Evolutionary conservation across 176 grass and related monocot species (phyloP).

Genomic region (Alopecurus myosuroides): DNA sequence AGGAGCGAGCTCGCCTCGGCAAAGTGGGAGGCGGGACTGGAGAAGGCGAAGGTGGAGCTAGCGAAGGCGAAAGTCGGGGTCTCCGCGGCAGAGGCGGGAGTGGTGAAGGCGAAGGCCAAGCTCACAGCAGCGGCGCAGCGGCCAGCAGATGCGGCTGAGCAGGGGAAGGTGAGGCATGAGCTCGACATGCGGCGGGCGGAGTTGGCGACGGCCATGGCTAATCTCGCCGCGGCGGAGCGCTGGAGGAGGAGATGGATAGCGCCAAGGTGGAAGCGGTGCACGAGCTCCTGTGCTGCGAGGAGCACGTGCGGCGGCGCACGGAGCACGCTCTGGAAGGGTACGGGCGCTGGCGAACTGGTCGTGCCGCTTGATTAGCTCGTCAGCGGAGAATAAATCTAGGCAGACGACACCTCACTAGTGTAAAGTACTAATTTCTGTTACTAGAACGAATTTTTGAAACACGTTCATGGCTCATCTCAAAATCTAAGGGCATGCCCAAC

Average conservation of each 20-base stretch:
- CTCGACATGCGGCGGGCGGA: background rate
- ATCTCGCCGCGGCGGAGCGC: background rate
- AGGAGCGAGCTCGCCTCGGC: background rate
- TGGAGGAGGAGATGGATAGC: background rate
- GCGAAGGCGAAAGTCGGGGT: background rate
- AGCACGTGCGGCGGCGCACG: too few species aligned
- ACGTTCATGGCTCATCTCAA: too few species aligned
- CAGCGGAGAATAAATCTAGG: too few species aligned
- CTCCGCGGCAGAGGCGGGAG: background rate
- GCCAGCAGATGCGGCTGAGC: too few species aligned
- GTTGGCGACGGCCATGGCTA: background rate
- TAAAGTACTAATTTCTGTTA: too few species aligned
- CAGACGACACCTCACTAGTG: too few species aligned
- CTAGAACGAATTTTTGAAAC: too few species aligned
- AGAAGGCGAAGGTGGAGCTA: background rate
- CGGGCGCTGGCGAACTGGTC: background rate
- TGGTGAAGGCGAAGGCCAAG: background rate
- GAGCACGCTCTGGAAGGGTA: too few species aligned
- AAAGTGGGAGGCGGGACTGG: background rate
- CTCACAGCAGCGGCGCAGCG: background rate
- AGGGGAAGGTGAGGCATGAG: background rate
- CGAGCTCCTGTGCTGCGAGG: background rate
- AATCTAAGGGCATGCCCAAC: too few species aligned
- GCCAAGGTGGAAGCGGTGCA: background rate
- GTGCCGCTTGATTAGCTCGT: background rate